Base-by-base conservation (phyloP, 768 basidiomycete genomes). In the Cantharellus anzutake region DNA sequence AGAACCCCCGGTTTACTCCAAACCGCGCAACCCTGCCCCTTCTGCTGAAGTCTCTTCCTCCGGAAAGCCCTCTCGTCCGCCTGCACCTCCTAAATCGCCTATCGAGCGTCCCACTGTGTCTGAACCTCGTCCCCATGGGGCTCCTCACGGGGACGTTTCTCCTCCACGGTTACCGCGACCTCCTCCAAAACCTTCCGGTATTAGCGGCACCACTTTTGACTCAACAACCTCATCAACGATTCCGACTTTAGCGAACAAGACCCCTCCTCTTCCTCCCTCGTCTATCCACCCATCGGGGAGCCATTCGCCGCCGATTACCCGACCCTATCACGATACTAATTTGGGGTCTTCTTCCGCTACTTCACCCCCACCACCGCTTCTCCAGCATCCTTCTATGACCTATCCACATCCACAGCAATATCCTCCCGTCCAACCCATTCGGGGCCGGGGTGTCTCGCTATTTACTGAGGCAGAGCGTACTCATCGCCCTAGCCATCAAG, bases 1-100 rank as follows among this genome's bases (percentile, higher is more conserved):
- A 39, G 78, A 82, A 52, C 93, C 94, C 50, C 93, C 93, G 4
- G 80, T 98, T 14, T 96, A 92, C 68, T 82, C 93, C 40, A 90
- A 84, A 70, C 83, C 88, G 7, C 44, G 44, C 44, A 55, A 7
- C 52, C 35, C 52, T 37, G 7, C 52, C 5, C 52, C 52, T 7
- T 62, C 40, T 20, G 61, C 60, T 35, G 63, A 60, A 2, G 61
- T 60, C 34, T 48, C 64, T 48, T 41, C 62, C 37, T 44, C 65
- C 3, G 57, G 56, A 34, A 60, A 60, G 16, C 57, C 69, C 20
- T 66, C 62, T 3, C 64, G 65, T 34, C 61, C 64, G 29, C 63
- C 67, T 53, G 65, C 62, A 41, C 41, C 42, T 53, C 5, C 65
- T 50, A 60, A 37, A 44, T 51, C 60, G 3, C 61, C 66, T 42